These are phyloP conservation scores for Aspergillus sp. DNA, from an alignment of 2,329 filamentous ascomycete species.

Conservation along the genomic window DNA sequence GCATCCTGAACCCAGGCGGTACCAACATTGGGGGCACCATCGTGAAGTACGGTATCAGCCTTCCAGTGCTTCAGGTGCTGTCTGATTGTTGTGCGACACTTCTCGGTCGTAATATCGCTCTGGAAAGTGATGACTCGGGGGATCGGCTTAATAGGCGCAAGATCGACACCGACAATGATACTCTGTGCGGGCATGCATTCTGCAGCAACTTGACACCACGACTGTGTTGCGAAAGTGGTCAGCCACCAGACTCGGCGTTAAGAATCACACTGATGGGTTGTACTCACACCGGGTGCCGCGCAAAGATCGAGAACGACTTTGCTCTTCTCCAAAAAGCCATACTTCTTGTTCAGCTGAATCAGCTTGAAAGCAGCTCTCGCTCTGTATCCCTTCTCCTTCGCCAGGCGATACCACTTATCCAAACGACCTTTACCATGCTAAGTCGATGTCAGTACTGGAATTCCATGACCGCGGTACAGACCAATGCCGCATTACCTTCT, in stretches of 20 bases:
- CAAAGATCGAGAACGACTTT: constrained; percentile 97
- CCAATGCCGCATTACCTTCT: constrained; percentile 62
- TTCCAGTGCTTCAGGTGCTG: constrained; percentile 94
- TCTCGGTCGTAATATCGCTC: constrained; percentile 96
- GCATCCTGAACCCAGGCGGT: constrained; percentile 98
- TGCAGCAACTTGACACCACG: constrained; percentile 94
- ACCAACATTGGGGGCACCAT: constrained; percentile 97
- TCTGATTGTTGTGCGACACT: constrained; percentile 86
- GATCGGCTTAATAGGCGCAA: constrained; percentile 93
- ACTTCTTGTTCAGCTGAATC: constrained; percentile 98
- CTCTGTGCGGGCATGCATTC: constrained; percentile 90
- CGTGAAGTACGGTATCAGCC: constrained; percentile 91
- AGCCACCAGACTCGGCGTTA: constrained; percentile 16
- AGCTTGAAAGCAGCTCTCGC: constrained; percentile 97
- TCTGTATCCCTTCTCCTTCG: constrained; percentile 96
- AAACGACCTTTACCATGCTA: constrained; percentile 93
- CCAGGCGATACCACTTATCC: constrained; percentile 98
- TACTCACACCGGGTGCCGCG: constrained; percentile 82
- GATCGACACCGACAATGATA: constrained; percentile 91
- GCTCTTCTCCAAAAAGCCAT: constrained; percentile 95
- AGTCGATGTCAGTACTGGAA: constrained; percentile 31
- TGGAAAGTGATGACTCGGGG: constrained; percentile 93
- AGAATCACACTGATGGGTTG: neutral
- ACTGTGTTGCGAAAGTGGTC: constrained; percentile 49
- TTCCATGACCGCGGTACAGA: neutral